These are phyloP conservation scores for Diaporthe ampelina DNA, from an alignment of 2,329 filamentous ascomycete species.

Conservation along the genomic window DNA sequence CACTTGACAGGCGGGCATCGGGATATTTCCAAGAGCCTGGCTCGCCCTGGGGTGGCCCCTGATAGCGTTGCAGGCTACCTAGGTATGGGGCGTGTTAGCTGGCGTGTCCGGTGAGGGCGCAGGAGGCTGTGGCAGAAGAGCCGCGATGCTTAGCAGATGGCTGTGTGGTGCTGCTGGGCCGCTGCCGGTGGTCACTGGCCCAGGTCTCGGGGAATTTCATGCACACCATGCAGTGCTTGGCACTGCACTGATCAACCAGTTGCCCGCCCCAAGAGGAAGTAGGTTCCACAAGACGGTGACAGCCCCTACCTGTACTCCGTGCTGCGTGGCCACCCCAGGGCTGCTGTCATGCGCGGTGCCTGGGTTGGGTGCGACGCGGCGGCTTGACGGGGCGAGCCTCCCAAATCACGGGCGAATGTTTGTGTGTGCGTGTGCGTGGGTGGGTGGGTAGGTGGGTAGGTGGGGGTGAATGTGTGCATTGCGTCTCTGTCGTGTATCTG, in stretches of 20 bases:
- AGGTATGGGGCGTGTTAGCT: conserved; percentile 1
- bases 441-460: neutral
- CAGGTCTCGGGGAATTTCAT: conserved; percentile 40
- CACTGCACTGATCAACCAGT: conserved; percentile 38
- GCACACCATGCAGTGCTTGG: conserved; percentile 35
- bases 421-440: neutral
- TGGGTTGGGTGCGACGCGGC: conserved; percentile 26
- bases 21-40: conserved; percentile 2
- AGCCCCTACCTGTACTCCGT: conserved; percentile 25
- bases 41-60: conserved; percentile 1
- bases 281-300: conserved; percentile 28
- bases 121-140: conserved; percentile 15
- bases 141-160: conserved; percentile 29
- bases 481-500: neutral
- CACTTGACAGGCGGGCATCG: conserved; percentile 26
- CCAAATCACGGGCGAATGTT: neutral
- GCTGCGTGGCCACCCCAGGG: conserved; percentile 15
- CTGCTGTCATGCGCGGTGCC: conserved; percentile 33
- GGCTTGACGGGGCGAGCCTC: conserved; percentile 23
- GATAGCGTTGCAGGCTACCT: neutral
- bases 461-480: neutral
- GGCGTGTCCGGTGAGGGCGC: conserved; percentile 20
- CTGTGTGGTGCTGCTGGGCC: conserved; percentile 19
- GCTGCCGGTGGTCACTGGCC: conserved; percentile 30
- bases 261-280: conserved; percentile 24